Base-by-base conservation (phyloP, 192 early-diverging fungal genomes). In the Paraglomus occultum region DNA sequence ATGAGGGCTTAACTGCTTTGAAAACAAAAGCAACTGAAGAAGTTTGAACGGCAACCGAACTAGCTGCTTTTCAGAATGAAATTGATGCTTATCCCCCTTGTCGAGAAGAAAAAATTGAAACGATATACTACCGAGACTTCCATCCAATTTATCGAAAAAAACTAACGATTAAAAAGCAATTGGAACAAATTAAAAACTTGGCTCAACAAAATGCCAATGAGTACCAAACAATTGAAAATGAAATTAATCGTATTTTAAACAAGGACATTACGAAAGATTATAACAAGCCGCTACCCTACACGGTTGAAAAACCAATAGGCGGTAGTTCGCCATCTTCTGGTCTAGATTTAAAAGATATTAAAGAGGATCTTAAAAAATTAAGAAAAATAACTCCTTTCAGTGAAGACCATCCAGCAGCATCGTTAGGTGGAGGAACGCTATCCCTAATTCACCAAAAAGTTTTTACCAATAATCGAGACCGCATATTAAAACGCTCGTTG, bases 211-310 rank as follows among this genome's bases (percentile, higher is more conserved):
- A 57, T 7, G 1, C 6, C 10, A 23, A 1, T 6, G 54, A 10
- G 1, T 57, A 57, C 31, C n/a, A 57, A 57, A 57, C 1, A 6
- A 23, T 10, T 15, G 10, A 4, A 2, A 57, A 10, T n/a, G 31
- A 10, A n/a, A 57, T 57, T 57, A 6, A 57, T 7, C 1, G 4
- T 1, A 57, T 57, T 57, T 57, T 57, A 1, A 10, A 10, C 1
- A 57, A 57, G 18, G 4, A 57, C 6, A 57, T 57, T 55, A 55
- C 22, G 31, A 31, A 6, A 57, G 54, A 23, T 57, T 57, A 20
- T 23, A 23, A 57, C n/a, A n/a, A n/a, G n/a, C n/a, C n/a, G n/a
- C n/a, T n/a, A n/a, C n/a, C n/a, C n/a, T n/a, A n/a, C n/a, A n/a
- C n/a, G n/a, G n/a, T n/a, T n/a, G n/a, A n/a, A n/a, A n/a, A n/a